Base-by-base conservation (phyloP, 495 filamentous ascomycete genomes). In the Tuber melanosporum region DNA sequence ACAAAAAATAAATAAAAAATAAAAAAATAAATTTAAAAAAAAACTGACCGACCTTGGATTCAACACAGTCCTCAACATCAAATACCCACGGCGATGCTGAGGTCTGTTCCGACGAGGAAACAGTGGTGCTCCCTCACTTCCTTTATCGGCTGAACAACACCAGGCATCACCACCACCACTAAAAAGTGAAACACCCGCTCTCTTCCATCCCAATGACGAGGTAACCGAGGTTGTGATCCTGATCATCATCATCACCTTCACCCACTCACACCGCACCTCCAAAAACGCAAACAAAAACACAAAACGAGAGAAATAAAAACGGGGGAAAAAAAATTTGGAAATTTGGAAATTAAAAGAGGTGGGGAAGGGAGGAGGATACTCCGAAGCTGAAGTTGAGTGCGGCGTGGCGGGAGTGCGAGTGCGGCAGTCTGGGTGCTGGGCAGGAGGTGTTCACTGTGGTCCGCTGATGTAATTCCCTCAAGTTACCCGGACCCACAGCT, bases 11-110 rank as follows among this genome's bases (percentile, higher is more conserved):
- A 73, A 75, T 71, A 22, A 20, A 57, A 70, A 47, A 71, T n/a
- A n/a, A n/a, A n/a, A n/a, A n/a, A n/a, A n/a, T n/a, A n/a, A n/a
- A n/a, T n/a, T n/a, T n/a, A 79, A 80, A 80, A 73, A 62, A 76
- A 76, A 44, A 80, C 78, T 80, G 77, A 80, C 78, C 78, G 77
- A 80, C 78, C 78, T 80, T 47, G 78, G 78, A 66, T 80, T 80
- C 78, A 80, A 44, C 73, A 80, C 78, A 14, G 78, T 80, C 44
- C 79, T 77, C 20, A 80, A 74, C 19, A 80, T 52, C 73, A 80
- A 46, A 62, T 80, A 80, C 39, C 73, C 72, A 73, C 78, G 78
- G 76, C 70, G 62, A 52, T 80, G 78, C 32, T 78, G 73, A 15
- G 70, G 43, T 42, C 52, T 43, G 44, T 41, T 26, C 8, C 39